Evolutionary conservation across 164 flowering plant genomes (phyloP), one percentile per base, ranked within the genome.

Genomic region (Litsea cubeba): DNA sequence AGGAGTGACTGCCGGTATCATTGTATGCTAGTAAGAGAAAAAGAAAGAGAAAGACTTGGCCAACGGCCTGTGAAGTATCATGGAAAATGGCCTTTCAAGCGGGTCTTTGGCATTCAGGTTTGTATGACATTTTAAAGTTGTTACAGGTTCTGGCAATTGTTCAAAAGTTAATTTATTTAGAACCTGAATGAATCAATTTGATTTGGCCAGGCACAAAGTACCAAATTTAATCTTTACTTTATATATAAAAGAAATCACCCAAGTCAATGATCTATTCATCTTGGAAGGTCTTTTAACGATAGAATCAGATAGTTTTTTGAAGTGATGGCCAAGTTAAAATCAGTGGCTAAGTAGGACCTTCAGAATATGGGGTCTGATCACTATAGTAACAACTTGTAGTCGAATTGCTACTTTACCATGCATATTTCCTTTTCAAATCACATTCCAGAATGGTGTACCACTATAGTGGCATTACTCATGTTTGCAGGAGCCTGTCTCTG

Each of bases 31-130:
- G 79, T 78, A 23, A 84, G 90, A 70, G 97, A 94, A 77, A 83
- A 78, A 71, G 90, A 90, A 79, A 87, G 97, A 71, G 71, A 80
- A 71, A 75, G 60, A 70, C 81, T 82, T 76, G 97, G 95, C 70
- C 74, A 79, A 30, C 75, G 72, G 50, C 98, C 97, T 58, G 82
- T 82, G 62, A 94, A 94, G 77, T 94, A 94, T 77, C 94, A 92
- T 81, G 97, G 97, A 22, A 93, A 91, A 81, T 94, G 97, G 98
- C 94, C 98, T 14, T 88, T 94, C 78, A 77, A 51, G 28, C 93
- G 96, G 40, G 88, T 89, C 26, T 88, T 82, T 77, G 95, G 93
- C 12, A 81, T 94, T 28, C 94, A 94, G 97, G 98, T 94, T 81
- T 76, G 46, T 40, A 11, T 40, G 79, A 71, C 49, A 64, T 72